Evolutionary conservation across 2,329 filamentous ascomycete genomes (phyloP), one percentile per base, ranked within the genome.

Genomic region (Conoideocrella luteorostrata): DNA sequence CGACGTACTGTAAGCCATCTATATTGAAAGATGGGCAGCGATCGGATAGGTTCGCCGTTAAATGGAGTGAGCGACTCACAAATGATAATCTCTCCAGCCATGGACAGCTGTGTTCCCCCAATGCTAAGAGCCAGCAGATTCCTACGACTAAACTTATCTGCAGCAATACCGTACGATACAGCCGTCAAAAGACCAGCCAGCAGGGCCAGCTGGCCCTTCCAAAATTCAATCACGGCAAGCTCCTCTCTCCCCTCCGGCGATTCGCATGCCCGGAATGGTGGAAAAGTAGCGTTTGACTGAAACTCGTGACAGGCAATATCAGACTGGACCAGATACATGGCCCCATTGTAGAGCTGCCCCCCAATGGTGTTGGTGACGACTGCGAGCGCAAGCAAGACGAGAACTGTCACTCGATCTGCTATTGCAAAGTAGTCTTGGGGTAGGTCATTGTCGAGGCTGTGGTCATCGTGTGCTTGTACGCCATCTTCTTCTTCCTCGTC

Each of bases 81-180:
- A 7, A 45, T 26, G 24, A 45, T 41, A 17, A 41, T 45, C 10
- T 45, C 43, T 13, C 20, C 43, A 6, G 43, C 43, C 43, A 37
- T 37, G 18, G 43, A 45, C 20, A 45, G 15, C 20, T 41, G 21
- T 24, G 22, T 26, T 5, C 39, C 44, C 13, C 24, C 39, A 18
- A 42, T 23, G 34, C 24, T 38, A 9, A 46, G 39, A 15, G 44
- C 39, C 34, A 46, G 28, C 11, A 46, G 4, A 28, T 41, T 46
- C 10, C 44, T 38, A 29, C 44, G 39, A 39, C 39, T 46, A 17
- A 33, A 38, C 26, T 35, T 46, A 18, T 46, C 39, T 20, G 44
- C 44, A 17, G 44, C 44, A 29, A 46, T 26, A 34, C 44, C 44
- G 34, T 46, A 46, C 4, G 44, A 39, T 18, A 38, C 26, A 13